Conservation (phyloP, 371 early-diverging fungal species). For the Mortierella sp. region DNA sequence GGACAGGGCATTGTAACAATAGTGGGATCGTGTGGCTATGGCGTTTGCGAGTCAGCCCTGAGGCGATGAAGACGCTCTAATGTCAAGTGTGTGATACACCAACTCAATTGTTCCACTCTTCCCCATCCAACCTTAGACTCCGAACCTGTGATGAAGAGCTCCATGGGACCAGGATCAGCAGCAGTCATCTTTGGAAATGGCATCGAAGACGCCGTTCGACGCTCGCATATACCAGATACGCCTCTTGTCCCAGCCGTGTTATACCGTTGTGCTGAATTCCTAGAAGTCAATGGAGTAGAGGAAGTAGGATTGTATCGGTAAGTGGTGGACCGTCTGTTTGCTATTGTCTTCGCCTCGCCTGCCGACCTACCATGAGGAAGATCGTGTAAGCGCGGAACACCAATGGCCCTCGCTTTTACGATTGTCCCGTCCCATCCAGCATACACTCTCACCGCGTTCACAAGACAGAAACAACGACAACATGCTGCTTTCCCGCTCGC, state of each 20-base stretch:
- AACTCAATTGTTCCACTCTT: too few relatives aligned
- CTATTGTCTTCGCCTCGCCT: too few relatives aligned
- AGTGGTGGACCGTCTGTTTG: too few relatives aligned
- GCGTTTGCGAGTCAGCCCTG: neutral
- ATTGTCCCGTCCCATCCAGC: too few relatives aligned
- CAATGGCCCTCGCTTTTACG: too few relatives aligned
- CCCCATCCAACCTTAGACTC: conserved; percentile 28
- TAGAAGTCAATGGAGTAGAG: conserved; percentile 44
- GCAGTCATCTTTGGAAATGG: conserved; percentile 35
- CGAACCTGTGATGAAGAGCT: conserved; percentile 29
- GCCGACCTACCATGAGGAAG: too few relatives aligned
- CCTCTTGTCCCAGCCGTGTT: conserved; percentile 49
- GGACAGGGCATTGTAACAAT: conserved; percentile 3
- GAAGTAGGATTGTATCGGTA: conserved; percentile 54
- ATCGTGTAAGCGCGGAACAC: too few relatives aligned
- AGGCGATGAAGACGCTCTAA: neutral
- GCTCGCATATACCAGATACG: conserved; percentile 38
- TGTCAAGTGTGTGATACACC: too few relatives aligned
- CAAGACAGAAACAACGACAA: neutral
- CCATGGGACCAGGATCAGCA: neutral
- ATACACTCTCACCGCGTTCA: too few relatives aligned
- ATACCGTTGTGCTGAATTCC: conserved; percentile 46
- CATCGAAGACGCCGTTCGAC: conserved; percentile 41
- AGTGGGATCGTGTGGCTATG: neutral
- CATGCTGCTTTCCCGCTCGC: neutral